These are phyloP conservation scores for Ettlia oleoabundans DNA, from an alignment of 139 green algal genomes.

Conservation along the genomic window DNA sequence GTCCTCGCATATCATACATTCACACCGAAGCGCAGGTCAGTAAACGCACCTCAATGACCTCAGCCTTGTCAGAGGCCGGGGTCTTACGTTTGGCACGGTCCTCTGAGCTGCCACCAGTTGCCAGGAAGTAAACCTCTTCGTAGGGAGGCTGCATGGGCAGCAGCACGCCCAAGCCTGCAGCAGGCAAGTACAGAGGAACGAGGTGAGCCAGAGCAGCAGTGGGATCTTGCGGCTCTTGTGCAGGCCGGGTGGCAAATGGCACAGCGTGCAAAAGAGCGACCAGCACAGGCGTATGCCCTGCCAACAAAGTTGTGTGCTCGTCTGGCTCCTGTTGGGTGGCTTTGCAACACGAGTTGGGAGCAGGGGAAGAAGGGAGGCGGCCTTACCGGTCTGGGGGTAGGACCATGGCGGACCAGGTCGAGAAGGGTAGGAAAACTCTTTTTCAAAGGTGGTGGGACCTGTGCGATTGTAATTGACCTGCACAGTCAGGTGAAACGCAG, in stretches of 20 bases:
- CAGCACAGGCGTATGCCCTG: too few relatives aligned
- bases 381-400: conserved; percentile 7
- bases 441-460: background rate
- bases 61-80: conserved; percentile 9
- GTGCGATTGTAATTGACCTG: conserved; percentile 2
- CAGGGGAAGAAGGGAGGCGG: background rate
- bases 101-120: background rate
- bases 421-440: background rate
- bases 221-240: too few relatives aligned
- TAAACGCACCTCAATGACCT: conserved; percentile 4
- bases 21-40: background rate
- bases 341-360: too few relatives aligned
- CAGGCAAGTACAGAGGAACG: background rate
- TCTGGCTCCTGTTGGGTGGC: too few relatives aligned
- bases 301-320: too few relatives aligned
- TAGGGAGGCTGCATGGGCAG: conserved; percentile 12
- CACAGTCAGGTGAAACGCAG: too few relatives aligned
- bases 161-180: background rate
- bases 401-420: background rate
- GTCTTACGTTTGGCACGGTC: background rate
- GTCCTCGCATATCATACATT: background rate
- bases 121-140: conserved; percentile 1
- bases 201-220: background rate
- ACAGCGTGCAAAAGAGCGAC: too few relatives aligned
- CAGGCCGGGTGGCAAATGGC: background rate